Evolutionary conservation across 768 basidiomycete genomes (phyloP), one percentile per base, ranked within the genome.

Genomic region (Ephemerocybe angulata): DNA sequence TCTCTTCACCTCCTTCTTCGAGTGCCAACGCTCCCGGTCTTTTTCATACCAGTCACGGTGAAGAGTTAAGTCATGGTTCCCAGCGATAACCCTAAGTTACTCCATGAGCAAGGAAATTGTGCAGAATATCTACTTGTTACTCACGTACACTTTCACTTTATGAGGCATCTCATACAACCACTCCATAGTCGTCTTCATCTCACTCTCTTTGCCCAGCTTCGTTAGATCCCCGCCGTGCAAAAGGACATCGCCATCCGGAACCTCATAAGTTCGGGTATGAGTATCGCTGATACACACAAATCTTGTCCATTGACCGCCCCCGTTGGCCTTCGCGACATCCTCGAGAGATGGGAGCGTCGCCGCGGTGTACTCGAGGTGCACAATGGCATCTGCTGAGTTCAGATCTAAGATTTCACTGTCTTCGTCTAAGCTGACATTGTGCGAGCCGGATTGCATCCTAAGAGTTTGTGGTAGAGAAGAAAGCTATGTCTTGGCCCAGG

Each of bases 191-290:
- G 60, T 66, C 46, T 70, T 53, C 41, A 87, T 72, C 24, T 84
- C 76, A 1, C 64, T 53, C 25, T 73, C 53, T 2, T 60, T 70
- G 1, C 87, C 86, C 42, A 64, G 67, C 24, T 76, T 73, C 21
- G 83, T 85, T 46, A 88, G 65, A 58, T 88, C 87, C 1, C 87
- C 87, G 22, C 74, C 75, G 58, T 88, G 85, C 19, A 88, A 64
- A 2, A 88, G 72, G 1, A 88, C 82, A 59, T 88, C 87, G 12
- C 87, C 85, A 3, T 68, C 60, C 3, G 87, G 87, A 1, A 86
- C 75, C 10, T 57, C 35, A 52, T 79, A 83, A 4, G 62, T 65
- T 10, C 58, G 64, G 3, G 68, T 52, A 61, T 86, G 84, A 2
- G 81, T 85, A 60, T 86, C 84, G 57, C 82, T 83, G 52, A 86